These are phyloP conservation scores for Colletotrichum tabaci DNA, from an alignment of 2,329 filamentous ascomycete genomes.

Conservation along the genomic window DNA sequence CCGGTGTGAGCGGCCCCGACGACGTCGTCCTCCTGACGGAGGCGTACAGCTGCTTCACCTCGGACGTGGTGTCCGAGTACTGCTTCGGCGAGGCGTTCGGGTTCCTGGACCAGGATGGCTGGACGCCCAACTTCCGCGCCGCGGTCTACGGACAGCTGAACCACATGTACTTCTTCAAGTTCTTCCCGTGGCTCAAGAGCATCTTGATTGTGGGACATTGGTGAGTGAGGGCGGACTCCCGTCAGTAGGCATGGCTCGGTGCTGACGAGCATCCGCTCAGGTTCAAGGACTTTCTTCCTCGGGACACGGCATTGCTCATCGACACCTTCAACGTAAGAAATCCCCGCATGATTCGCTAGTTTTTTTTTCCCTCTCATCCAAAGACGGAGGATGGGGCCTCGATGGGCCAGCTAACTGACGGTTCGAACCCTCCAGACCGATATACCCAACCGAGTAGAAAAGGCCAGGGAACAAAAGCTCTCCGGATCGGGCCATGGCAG, in stretches of 20 bases:
- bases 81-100: slow-evolving; percentile 55
- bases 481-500: not conserved
- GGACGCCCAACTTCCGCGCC: slow-evolving; percentile 51
- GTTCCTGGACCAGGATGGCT: slow-evolving; percentile 49
- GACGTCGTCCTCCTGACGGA: slow-evolving; percentile 51
- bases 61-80: slow-evolving; percentile 54
- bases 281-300: slow-evolving; percentile 3
- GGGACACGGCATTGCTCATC: slow-evolving; percentile 11
- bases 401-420: not conserved
- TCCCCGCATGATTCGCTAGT: not conserved
- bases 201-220: not conserved
- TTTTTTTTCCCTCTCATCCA: too few relatives aligned
- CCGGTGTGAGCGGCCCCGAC: slow-evolving; percentile 19
- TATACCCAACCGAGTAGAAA: slow-evolving; percentile 20
- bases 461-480: not conserved
- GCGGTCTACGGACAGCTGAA: slow-evolving; percentile 2
- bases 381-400: not conserved
- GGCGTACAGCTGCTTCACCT: slow-evolving; percentile 56
- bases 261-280: not conserved
- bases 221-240: not conserved
- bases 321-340: slow-evolving; percentile 8
- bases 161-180: slow-evolving; percentile 5
- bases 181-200: slow-evolving; percentile 13
- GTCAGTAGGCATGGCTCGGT: not conserved
- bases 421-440: not conserved